Evolutionary conservation across 2,329 filamentous ascomycete genomes (phyloP), one percentile per base, ranked within the genome.

Genomic region (Xenoacremonium recifei): DNA sequence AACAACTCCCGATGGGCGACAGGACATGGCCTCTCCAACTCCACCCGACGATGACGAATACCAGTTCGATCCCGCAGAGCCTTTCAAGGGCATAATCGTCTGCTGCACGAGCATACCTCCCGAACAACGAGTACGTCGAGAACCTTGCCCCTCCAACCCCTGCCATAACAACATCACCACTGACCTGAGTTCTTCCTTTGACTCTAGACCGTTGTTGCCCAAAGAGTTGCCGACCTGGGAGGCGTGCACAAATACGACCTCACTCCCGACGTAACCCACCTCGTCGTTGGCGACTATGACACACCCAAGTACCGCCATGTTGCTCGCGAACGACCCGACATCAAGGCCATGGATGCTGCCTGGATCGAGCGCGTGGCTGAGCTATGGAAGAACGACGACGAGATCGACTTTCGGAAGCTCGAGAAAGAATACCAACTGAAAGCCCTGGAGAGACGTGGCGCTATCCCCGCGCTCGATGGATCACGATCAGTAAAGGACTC

Each of bases 221-320:
- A 74, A 36, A 80, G 82, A 47, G 87, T 87, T 15, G 67, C 74
- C 49, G 82, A 96, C 61, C 89, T 99, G 73, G 93, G 93, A 51
- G 93, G 91, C 37, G 67, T 79, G 46, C 87, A 95, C 74, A 90
- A 87, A 57, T 86, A 90, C 65, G 91, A 99, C 64, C 80, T 99
- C 33, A 97, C 91, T n/a, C 88, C 87, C 42, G 89, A 96, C 64
- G 89, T 95, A 35, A 97, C 93, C 5, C 93, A 99, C 70, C 82
- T 99, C 35, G 79, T 99, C 49, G 89, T 96, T 48, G 93, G 91
- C 63, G 84, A 87, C 57, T 87, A 89, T 58, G 81, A 92, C 62
- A 97, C 92, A 1, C 82, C 87, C 37, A 99, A 99, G 66, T 99
- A 99, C 68, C 86, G 84, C 64, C 96, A 95, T 73, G 92, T 97